Conservation (phyloP, 495 filamentous ascomycete genomes). For the Pyrenula massariospora region DNA sequence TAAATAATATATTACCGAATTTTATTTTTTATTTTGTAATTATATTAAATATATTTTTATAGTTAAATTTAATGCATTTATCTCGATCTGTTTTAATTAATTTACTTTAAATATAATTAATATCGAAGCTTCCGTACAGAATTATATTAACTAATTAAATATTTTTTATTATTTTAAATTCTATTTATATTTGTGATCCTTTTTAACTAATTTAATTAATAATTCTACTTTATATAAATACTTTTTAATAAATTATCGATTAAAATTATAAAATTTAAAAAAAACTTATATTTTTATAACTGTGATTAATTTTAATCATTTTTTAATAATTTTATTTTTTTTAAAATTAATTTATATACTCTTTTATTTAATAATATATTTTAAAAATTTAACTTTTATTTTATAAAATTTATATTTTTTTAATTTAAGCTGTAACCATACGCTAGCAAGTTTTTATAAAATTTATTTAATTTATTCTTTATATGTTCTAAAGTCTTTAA, state of each 20-base stretch:
- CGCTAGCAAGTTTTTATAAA: not conserved
- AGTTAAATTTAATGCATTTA: too few relatives aligned
- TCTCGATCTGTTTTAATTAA: too few relatives aligned
- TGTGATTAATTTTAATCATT: not conserved
- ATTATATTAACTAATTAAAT: slow-evolving; percentile 3
- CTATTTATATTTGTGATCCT: too few relatives aligned
- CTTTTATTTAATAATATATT: too few relatives aligned
- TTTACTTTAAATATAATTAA: too few relatives aligned
- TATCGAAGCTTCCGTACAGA: not conserved
- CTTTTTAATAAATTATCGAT: slow-evolving; percentile 1
- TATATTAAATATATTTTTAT: too few relatives aligned
- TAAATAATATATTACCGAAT: slow-evolving; percentile 6
- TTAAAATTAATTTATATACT: slow-evolving; percentile 6
- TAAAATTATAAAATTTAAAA: slow-evolving; percentile 1
- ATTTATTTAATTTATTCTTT: slow-evolving; percentile 5
- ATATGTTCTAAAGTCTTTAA: slow-evolving; percentile 2
- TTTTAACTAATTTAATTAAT: too few relatives aligned
- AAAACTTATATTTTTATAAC: not conserved
- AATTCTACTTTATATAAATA: slow-evolving; percentile 5
- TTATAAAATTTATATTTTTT: slow-evolving; percentile 6
- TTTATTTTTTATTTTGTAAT: slow-evolving; percentile 1
- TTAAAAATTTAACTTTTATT: slow-evolving; percentile 1
- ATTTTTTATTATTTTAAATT: too few relatives aligned
- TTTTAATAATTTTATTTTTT: slow-evolving; percentile 1
- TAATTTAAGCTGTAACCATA: slow-evolving; percentile 5